Conservation (phyloP, 1,284 basidiomycete genomes). For the Peniophora sp. region DNA sequence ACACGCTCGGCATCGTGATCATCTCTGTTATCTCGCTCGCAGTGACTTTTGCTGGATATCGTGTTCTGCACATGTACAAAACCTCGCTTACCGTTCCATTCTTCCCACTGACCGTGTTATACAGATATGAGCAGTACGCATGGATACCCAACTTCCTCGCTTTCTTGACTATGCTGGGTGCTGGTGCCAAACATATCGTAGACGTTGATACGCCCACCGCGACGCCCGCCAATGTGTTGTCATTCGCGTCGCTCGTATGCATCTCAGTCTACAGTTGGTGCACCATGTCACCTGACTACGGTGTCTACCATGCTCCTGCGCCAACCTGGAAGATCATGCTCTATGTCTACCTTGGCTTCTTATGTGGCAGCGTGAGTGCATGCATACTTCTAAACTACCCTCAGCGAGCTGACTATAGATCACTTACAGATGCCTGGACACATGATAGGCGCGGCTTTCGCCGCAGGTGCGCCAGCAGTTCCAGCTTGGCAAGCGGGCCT, state of each 20-base stretch:
- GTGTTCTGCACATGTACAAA: slow-evolving; percentile 46
- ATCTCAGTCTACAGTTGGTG: slow-evolving; percentile 46
- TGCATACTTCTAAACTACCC: too few relatives aligned
- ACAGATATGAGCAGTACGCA: slow-evolving; percentile 45
- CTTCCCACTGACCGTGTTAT: slow-evolving; percentile 3
- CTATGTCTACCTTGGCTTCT: slow-evolving; percentile 60
- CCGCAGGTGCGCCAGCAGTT: slow-evolving; percentile 47
- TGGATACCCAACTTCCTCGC: slow-evolving; percentile 65
- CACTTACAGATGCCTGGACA: slow-evolving; percentile 43
- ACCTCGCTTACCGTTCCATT: background rate
- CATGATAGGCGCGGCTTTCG: slow-evolving; percentile 57
- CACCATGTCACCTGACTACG: slow-evolving; percentile 49
- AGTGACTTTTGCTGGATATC: slow-evolving; percentile 58
- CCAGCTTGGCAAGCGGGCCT: slow-evolving; percentile 52
- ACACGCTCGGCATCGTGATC: slow-evolving; percentile 70
- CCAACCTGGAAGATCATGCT: slow-evolving; percentile 46
- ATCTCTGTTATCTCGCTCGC: slow-evolving; percentile 61
- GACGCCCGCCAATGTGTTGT: slow-evolving; percentile 21
- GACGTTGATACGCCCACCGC: slow-evolving; percentile 18
- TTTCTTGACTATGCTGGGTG: slow-evolving; percentile 57
- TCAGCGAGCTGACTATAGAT: slow-evolving; percentile 1
- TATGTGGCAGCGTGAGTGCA: slow-evolving; percentile 38
- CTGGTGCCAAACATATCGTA: slow-evolving; percentile 42
- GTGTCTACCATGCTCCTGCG: slow-evolving; percentile 47
- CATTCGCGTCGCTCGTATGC: slow-evolving; percentile 29